These are phyloP conservation scores for Arthrocladium fulminans DNA, from an alignment of 2,329 filamentous ascomycete genomes.

Conservation along the genomic window DNA sequence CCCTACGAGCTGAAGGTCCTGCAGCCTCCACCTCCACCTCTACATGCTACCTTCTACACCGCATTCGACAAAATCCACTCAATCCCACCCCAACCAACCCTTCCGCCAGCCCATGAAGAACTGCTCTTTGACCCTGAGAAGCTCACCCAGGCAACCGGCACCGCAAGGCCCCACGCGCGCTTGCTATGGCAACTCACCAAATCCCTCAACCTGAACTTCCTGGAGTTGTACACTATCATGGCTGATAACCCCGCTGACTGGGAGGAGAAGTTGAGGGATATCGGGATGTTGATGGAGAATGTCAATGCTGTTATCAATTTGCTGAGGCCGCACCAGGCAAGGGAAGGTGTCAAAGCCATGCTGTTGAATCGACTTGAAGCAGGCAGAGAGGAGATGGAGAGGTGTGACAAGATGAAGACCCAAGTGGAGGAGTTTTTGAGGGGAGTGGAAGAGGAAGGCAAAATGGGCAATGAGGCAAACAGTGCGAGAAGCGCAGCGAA, in stretches of 20 bases:
- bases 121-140: slow-evolving; percentile 49
- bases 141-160: slow-evolving; percentile 30
- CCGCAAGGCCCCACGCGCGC: slow-evolving; percentile 37
- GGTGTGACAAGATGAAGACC: slow-evolving; percentile 64
- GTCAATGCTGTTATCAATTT: slow-evolving; percentile 90
- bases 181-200: slow-evolving; percentile 72
- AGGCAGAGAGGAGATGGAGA: slow-evolving; percentile 65
- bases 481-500: background rate
- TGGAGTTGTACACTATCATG: slow-evolving; percentile 70
- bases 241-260: slow-evolving; percentile 47
- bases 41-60: slow-evolving; percentile 54
- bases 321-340: slow-evolving; percentile 84
- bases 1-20: slow-evolving; percentile 67
- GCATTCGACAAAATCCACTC: slow-evolving; percentile 72
- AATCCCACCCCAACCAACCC: slow-evolving; percentile 32
- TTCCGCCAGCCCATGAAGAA: slow-evolving; percentile 38
- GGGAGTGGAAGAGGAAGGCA: slow-evolving; percentile 19
- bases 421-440: slow-evolving; percentile 46
- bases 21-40: slow-evolving; percentile 65
- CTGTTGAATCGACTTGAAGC: slow-evolving; percentile 77
- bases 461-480: slow-evolving; percentile 15
- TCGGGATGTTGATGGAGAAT: slow-evolving; percentile 78
- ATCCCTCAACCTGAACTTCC: slow-evolving; percentile 76
- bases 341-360: slow-evolving; percentile 75
- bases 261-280: slow-evolving; percentile 60